Base-by-base conservation (phyloP, 345 rosid species). In the Kernera saxatilis region DNA sequence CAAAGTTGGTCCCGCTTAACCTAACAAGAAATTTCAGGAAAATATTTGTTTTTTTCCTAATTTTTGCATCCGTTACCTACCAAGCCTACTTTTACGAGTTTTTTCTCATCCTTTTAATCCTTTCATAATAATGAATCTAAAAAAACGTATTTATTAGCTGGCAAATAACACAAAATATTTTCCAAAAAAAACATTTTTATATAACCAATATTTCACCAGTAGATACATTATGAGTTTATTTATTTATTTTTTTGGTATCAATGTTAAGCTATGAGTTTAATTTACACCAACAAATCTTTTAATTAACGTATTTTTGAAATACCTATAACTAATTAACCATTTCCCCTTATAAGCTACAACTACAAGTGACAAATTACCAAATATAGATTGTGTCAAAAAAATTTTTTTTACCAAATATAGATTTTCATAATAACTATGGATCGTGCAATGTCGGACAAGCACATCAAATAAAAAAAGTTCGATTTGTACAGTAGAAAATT, bases 1-100 rank as follows among this genome's bases (percentile, higher is more conserved):
- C 77, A 66, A 66, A 48, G 53, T 54, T 72, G 71, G 71, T 45
- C 65, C 71, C 40, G 15, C 71, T 12, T 54, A 44, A 25, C 17
- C 45, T 30, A 40, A 22, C 27, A 3, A 52, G 9, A 49, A 30
- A 40, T 53, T 33, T 63, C 40, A 44, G 11, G 19, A 21, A 50
- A 29, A 43, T 25, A 25, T 72, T 22, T n/a, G n/a, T n/a, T n/a
- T n/a, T 52, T 33, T 72, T 63, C 13, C 6, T 12, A 3, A 45
- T 17, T 56, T 17, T 70, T 70, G 48, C 12, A 48, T 49, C 50
- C 15, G 19, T 40, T 21, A 72, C 64, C 64, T 15, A 63, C 70
- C 70, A 72, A 64, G 37, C 56, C 48, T 63, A 72, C 46, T 62
- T 48, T 14, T 21, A 9, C 19, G 32, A 36, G 4, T 21, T 52